phyloP scores from a whole-genome alignment of 345 rosid species.

The Hibiscus tridactylites region DNA sequence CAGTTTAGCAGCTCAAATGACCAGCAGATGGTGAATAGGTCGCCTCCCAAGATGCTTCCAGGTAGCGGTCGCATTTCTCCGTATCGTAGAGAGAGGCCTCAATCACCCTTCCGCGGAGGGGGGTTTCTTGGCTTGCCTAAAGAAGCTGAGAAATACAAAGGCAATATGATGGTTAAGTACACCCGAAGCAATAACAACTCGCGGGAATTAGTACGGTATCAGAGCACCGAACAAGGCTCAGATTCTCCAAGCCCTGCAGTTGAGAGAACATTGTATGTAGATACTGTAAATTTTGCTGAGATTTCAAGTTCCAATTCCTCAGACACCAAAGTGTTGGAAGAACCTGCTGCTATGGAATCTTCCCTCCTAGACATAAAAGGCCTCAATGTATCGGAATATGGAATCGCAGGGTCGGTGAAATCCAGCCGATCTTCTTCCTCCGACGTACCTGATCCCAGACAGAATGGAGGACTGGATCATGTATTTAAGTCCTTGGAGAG shows the following conservation, averaged over 20 bases:
- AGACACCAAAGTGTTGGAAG: constrained; percentile 16
- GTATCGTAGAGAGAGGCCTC: constrained; percentile 39
- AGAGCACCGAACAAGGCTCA: constrained; percentile 24
- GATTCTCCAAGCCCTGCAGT: constrained; percentile 33
- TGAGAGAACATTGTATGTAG: constrained; percentile 60
- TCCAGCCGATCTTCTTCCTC: constrained; percentile 13
- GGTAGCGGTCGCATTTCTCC: constrained; percentile 37
- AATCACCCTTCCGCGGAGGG: constrained; percentile 41
- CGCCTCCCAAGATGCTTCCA: constrained; percentile 54
- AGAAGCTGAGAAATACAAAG: constrained; percentile 42
- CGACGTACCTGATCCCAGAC: constrained; percentile 10
- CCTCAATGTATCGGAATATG: constrained; percentile 11
- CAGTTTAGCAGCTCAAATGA: constrained; percentile 31
- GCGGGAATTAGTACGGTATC: constrained; percentile 33
- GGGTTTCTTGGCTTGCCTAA: constrained; percentile 47
- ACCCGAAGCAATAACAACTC: constrained; percentile 32
- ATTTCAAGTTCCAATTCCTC: constrained; percentile 20
- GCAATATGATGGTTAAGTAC: constrained; percentile 33
- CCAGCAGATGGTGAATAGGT: constrained; percentile 24
- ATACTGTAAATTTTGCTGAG: constrained; percentile 37
- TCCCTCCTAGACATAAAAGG: constrained; percentile 21
- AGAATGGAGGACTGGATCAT: constrained; percentile 15
- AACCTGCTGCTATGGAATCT: constrained; percentile 7
- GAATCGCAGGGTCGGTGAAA: constrained; percentile 3
- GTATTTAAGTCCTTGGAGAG: constrained; percentile 30